Conservation (phyloP, 2,329 filamentous ascomycete species). For the Claviceps sp. region DNA sequence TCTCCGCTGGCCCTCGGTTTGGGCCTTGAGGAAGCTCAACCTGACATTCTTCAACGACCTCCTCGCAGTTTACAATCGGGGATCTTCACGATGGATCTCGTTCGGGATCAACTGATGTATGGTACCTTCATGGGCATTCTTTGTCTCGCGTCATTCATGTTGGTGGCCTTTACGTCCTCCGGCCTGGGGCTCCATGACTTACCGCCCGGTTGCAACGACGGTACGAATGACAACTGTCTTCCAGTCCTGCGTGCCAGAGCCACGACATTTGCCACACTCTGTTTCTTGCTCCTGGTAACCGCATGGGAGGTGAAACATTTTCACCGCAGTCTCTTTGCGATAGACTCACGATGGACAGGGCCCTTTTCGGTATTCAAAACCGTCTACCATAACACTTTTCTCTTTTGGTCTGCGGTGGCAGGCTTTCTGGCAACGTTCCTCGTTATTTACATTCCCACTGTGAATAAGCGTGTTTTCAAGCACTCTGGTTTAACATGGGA, state of each 20-base stretch:
- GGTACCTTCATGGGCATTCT: conserved; percentile 50
- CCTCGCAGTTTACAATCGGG: conserved; percentile 47
- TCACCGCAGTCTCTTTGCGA: conserved; percentile 54
- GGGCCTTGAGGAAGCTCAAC: conserved; percentile 54
- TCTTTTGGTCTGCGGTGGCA: conserved; percentile 49
- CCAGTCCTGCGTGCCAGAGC: conserved; percentile 51
- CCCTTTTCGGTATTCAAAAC: conserved; percentile 41
- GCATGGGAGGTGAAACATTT: conserved; percentile 66
- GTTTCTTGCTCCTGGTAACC: conserved; percentile 53
- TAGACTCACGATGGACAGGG: conserved; percentile 40
- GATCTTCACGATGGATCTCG: conserved; percentile 31
- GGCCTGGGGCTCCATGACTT: conserved; percentile 34
- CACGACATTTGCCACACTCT: conserved; percentile 55
- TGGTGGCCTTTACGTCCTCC: conserved; percentile 38
- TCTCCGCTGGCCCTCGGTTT: conserved; percentile 59
- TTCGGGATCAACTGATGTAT: conserved; percentile 32
- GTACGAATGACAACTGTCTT: conserved; percentile 35
- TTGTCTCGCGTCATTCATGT: conserved; percentile 46
- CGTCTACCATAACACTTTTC: conserved; percentile 55
- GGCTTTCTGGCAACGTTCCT: conserved; percentile 49
- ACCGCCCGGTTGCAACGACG: conserved; percentile 45
- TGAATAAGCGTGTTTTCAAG: conserved; percentile 56
- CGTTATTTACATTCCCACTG: conserved; percentile 52
- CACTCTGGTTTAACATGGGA: conserved; percentile 57
- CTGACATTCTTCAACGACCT: conserved; percentile 53